Conservation (phyloP, 2,329 filamentous ascomycete species). For the Pseudopithomyces maydicus region DNA sequence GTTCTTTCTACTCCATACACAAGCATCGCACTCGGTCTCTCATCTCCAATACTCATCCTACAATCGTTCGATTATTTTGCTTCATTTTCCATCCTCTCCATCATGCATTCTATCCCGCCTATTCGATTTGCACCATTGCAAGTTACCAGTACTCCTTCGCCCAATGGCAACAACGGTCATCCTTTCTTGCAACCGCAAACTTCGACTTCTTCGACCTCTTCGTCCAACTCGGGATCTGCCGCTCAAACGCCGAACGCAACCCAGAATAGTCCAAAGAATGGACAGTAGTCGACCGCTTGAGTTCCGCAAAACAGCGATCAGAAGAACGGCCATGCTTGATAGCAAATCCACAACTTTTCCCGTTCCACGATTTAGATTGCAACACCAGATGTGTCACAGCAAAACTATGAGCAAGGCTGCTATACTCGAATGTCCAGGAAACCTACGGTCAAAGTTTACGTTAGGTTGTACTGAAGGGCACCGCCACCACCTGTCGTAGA, state of each 20-base stretch:
- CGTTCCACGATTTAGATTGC: background rate
- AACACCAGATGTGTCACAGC: background rate
- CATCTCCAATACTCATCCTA: background rate
- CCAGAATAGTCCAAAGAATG: background rate
- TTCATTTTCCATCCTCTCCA: background rate
- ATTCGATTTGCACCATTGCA: conserved; percentile 39
- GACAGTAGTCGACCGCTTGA: conserved; percentile 43
- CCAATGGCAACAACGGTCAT: conserved; percentile 18
- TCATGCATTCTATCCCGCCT: conserved; percentile 24
- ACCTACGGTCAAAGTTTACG: background rate
- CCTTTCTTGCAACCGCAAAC: conserved; percentile 28
- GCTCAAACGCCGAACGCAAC: conserved; percentile 5
- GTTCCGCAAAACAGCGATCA: conserved; percentile 61
- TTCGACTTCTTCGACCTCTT: conserved; percentile 7
- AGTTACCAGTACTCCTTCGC: conserved; percentile 25
- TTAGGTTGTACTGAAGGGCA: background rate
- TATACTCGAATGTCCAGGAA: background rate
- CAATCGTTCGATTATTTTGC: background rate
- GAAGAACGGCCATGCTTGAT: background rate
- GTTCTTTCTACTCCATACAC: conserved; percentile 1
- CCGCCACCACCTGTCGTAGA: background rate
- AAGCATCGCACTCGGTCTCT: background rate
- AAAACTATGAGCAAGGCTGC: background rate
- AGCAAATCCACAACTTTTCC: background rate
- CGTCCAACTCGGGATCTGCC: conserved; percentile 4